phyloP scores from a whole-genome alignment of 1,284 basidiomycete genomes.

The Singerocomus inundabilis region DNA sequence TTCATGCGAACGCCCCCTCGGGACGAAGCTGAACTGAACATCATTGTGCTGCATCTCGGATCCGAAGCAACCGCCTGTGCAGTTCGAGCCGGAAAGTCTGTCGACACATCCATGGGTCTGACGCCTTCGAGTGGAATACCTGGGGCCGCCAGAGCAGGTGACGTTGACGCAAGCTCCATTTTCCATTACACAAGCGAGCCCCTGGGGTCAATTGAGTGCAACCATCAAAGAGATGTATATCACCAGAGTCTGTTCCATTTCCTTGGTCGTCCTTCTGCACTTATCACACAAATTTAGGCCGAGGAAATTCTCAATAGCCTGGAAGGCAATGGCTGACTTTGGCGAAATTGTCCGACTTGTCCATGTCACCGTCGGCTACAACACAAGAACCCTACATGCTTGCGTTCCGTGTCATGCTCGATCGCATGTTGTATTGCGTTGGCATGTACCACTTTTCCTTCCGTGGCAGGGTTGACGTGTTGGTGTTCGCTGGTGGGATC shows the following conservation, averaged over 20 bases:
- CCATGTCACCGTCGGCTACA: neutral
- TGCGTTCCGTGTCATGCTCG: conserved; percentile 74
- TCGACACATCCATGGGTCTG: conserved; percentile 83
- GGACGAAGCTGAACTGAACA: conserved; percentile 46
- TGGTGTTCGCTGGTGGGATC: conserved; percentile 86
- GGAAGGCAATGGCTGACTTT: conserved; percentile 76
- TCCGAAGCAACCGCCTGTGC: conserved; percentile 81
- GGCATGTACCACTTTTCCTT: conserved; percentile 77
- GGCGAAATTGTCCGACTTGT: conserved; percentile 52
- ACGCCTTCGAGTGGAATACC: conserved; percentile 78
- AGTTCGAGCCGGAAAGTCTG: conserved; percentile 67
- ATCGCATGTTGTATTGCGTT: conserved; percentile 70
- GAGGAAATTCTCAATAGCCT: conserved; percentile 78
- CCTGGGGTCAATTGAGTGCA: conserved; percentile 39
- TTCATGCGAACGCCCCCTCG: conserved; percentile 14
- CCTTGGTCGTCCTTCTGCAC: neutral
- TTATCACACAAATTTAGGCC: conserved; percentile 40
- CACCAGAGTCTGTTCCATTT: conserved; percentile 44
- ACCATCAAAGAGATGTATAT: conserved; percentile 58
- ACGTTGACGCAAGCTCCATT: conserved; percentile 80
- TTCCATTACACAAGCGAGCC: conserved; percentile 76
- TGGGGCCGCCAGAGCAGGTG: conserved; percentile 83
- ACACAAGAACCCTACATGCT: conserved; percentile 42
- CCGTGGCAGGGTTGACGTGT: conserved; percentile 62
- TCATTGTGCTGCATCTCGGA: conserved; percentile 83